Percentiles rank a stretch among this genome's conserved stretches.
phyloP scores from a whole-genome alignment of 441 rosid species.

The Dalechampia spathulata region DNA sequence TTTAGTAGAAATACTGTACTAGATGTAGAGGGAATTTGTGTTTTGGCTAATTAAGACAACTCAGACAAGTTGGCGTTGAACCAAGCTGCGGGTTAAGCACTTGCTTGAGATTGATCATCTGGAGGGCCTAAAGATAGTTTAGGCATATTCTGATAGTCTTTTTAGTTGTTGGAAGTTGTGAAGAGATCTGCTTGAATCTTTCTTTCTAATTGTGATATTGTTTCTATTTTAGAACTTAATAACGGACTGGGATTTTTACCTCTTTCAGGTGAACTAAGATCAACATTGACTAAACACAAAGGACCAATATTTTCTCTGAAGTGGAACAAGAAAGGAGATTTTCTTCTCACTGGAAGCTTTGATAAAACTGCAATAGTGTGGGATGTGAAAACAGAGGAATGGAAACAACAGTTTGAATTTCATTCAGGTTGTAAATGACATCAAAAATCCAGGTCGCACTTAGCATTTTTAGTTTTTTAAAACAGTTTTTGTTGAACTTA shows the following conservation, averaged over 20 bases:
- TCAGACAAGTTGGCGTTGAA: not conserved
- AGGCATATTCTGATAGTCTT: no score
- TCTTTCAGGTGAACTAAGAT: conserved; percentile 65
- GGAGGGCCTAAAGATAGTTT: no score
- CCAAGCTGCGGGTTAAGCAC: not conserved
- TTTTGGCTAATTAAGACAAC: no score
- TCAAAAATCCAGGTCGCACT: no score
- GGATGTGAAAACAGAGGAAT: conserved; percentile 95
- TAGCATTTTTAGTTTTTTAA: not conserved
- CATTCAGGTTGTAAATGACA: conserved; percentile 52
- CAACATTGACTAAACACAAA: conserved; percentile 84
- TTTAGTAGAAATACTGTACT: not conserved
- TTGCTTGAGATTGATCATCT: not conserved
- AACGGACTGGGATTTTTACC: conserved; percentile 6
- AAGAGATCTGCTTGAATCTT: not conserved
- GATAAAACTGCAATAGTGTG: conserved; percentile 97
- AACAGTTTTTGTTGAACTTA: not conserved
- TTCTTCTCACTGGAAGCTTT: conserved; percentile 95
- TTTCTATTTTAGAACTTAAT: not conserved
- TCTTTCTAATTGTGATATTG: not conserved
- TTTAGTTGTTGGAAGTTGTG: not conserved
- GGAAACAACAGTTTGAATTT: conserved; percentile 92
- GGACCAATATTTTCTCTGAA: conserved; percentile 95
- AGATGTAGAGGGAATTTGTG: no score
- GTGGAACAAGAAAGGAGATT: conserved; percentile 99